A percentile compares a stretch with the other conserved stretches of the same genome.
These are phyloP conservation scores for Seiridium unicorne DNA, from an alignment of 2,329 filamentous ascomycete species.

Conservation along the genomic window DNA sequence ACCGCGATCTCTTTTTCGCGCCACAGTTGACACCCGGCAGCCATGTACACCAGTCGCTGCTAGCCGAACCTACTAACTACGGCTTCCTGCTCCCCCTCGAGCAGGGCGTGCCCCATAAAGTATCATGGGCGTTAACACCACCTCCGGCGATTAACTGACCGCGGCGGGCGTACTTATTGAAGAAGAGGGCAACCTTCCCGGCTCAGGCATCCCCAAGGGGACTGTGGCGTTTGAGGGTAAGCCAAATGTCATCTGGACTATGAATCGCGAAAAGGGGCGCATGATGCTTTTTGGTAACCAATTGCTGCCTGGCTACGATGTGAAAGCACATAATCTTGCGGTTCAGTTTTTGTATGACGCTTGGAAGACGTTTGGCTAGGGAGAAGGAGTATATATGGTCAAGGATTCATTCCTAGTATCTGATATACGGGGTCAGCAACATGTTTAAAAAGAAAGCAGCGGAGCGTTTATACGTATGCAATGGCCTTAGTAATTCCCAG, in stretches of 20 bases:
- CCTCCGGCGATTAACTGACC: not conserved
- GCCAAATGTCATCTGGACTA: constrained; percentile 4
- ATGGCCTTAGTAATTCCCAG: not conserved
- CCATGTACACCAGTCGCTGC: not conserved
- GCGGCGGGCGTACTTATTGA: not conserved
- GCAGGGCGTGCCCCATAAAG: not conserved
- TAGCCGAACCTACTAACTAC: constrained; percentile 1
- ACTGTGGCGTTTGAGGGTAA: not conserved
- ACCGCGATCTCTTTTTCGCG: not conserved
- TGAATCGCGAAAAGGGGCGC: constrained; percentile 3
- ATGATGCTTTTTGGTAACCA: constrained; percentile 4
- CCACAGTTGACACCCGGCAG: not conserved
- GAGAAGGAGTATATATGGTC: not conserved
- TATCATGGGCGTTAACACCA: not conserved
- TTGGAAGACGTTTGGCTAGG: not conserved
- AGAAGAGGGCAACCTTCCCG: not conserved
- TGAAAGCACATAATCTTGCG: constrained; percentile 3
- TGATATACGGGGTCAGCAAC: not conserved
- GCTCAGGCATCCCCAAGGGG: constrained; percentile 1
- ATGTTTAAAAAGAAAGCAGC: not conserved
- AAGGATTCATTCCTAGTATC: not conserved
- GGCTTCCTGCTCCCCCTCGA: constrained; percentile 2
- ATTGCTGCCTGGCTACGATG: not conserved
- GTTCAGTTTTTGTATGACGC: not conserved
- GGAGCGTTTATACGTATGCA: not conserved